phyloP scores from a whole-genome alignment of 208 protist genomes.

The Wallacemonas sp. region DNA sequence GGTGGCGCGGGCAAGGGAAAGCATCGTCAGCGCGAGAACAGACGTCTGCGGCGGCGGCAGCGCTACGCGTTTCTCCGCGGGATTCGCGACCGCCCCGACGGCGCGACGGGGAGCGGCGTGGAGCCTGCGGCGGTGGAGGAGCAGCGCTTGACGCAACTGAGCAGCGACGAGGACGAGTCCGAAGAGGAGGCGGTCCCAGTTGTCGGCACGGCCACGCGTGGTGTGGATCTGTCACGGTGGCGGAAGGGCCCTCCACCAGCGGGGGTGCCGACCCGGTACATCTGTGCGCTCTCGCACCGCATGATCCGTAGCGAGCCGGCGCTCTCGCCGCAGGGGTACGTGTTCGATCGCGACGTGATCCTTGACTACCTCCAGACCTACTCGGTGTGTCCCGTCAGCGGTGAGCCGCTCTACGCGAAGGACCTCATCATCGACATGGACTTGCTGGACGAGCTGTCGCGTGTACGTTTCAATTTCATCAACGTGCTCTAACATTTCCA shows the following conservation, averaged over 20 bases:
- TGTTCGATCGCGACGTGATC: conserved; percentile 48
- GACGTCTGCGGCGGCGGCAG: conserved; percentile 7
- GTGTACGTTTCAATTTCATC: conserved; percentile 42
- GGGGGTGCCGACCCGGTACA: conserved; percentile 40
- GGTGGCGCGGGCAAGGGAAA: not conserved
- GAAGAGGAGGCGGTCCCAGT: not conserved
- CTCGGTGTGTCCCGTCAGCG: conserved; percentile 43
- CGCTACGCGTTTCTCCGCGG: conserved; percentile 2
- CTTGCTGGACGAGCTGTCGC: conserved; percentile 33
- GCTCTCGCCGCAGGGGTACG: conserved; percentile 44
- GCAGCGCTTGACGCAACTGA: conserved; percentile 6
- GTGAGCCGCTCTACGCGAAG: conserved; percentile 24
- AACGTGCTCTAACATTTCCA: conserved; percentile 3
- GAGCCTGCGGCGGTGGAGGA: conserved; percentile 1
- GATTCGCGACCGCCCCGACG: conserved; percentile 11
- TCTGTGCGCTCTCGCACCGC: conserved; percentile 42
- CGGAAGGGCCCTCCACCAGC: conserved; percentile 25
- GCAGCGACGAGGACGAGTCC: conserved; percentile 17
- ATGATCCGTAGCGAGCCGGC: conserved; percentile 39
- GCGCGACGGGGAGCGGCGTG: conserved; percentile 16
- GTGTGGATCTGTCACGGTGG: conserved; percentile 29
- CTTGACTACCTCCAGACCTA: conserved; percentile 34
- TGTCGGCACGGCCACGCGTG: not conserved
- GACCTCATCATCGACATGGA: conserved; percentile 50
- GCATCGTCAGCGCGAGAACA: not conserved